phyloP scores from a whole-genome alignment of 2,329 filamentous ascomycete species.

The Colletotrichum liriopes region DNA sequence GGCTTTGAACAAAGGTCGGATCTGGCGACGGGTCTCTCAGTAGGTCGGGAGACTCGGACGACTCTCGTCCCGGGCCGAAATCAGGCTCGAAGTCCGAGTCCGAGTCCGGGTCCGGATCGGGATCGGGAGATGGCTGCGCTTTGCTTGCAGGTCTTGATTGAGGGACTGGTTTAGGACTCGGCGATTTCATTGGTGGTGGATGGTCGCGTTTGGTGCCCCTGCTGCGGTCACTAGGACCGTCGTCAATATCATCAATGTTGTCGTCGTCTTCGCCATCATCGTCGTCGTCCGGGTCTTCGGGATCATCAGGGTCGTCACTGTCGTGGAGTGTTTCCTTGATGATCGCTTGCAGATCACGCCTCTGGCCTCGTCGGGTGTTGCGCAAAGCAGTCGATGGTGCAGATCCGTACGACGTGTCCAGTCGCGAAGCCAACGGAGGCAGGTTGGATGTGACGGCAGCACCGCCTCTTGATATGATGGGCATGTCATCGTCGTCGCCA shows the following conservation, averaged over 20 bases:
- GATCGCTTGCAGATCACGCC: constrained; percentile 43
- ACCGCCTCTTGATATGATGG: constrained; percentile 22
- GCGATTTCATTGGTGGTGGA: background rate
- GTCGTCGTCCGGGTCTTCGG: background rate
- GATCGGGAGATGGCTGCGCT: background rate
- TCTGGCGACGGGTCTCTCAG: constrained; percentile 14
- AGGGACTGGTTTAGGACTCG: background rate
- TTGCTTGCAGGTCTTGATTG: constrained; percentile 1
- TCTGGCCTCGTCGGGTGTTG: constrained; percentile 45
- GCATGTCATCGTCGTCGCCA: constrained; percentile 22
- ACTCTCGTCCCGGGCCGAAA: constrained; percentile 16
- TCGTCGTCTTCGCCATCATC: background rate
- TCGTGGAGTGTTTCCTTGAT: constrained; percentile 44
- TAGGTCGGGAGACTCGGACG: constrained; percentile 4
- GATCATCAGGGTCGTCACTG: constrained; percentile 17
- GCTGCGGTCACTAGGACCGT: background rate
- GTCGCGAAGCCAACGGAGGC: constrained; percentile 44
- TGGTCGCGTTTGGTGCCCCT: background rate
- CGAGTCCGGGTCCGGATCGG: constrained; percentile 16
- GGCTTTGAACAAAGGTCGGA: background rate
- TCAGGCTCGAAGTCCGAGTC: background rate
- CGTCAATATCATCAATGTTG: constrained; percentile 5
- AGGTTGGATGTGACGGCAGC: constrained; percentile 45
- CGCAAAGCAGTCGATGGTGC: constrained; percentile 42
- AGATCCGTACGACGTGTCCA: constrained; percentile 47